Percentiles rank a stretch among this genome's conserved stretches.
phyloP scores from a whole-genome alignment of 2,329 filamentous ascomycete genomes.

The Microdochium trichocladiopsis region DNA sequence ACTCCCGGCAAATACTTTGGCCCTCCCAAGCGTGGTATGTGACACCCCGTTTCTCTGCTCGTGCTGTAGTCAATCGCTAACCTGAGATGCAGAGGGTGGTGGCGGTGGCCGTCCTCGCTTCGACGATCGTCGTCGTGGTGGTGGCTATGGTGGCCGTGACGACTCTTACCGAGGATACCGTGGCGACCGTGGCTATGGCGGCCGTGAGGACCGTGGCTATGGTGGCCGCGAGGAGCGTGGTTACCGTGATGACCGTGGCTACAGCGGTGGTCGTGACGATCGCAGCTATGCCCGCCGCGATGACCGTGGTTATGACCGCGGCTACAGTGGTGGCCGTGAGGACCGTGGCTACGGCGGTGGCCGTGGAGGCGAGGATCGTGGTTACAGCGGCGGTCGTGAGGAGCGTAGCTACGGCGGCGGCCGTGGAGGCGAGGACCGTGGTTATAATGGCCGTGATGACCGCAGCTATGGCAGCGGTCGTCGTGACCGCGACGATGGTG shows the following conservation, averaged over 20 bases:
- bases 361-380: conserved; percentile 40
- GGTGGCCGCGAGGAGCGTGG: conserved; percentile 28
- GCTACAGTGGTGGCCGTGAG: conserved; percentile 27
- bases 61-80: conserved; percentile 31
- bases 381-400: conserved; percentile 9
- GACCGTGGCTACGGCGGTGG: conserved; percentile 24
- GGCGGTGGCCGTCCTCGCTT: conserved; percentile 29
- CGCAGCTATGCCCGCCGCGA: conserved; percentile 29
- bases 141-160: conserved; percentile 23
- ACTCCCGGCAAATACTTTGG: conserved; percentile 99
- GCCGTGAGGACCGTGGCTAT: conserved; percentile 18
- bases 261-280: conserved; percentile 15
- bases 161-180: conserved; percentile 26
- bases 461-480: conserved; percentile 33
- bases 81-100: conserved; percentile 43
- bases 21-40: conserved; percentile 90
- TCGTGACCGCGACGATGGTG: conserved; percentile 33
- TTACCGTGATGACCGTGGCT: conserved; percentile 34
- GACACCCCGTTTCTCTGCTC: conserved; percentile 15
- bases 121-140: conserved; percentile 32
- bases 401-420: conserved; percentile 30
- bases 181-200: conserved; percentile 18
- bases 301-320: conserved; percentile 14
- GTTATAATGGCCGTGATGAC: conserved; percentile 8
- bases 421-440: conserved; percentile 37